Conservation (phyloP, 441 rosid species). For the Croton setiger region DNA sequence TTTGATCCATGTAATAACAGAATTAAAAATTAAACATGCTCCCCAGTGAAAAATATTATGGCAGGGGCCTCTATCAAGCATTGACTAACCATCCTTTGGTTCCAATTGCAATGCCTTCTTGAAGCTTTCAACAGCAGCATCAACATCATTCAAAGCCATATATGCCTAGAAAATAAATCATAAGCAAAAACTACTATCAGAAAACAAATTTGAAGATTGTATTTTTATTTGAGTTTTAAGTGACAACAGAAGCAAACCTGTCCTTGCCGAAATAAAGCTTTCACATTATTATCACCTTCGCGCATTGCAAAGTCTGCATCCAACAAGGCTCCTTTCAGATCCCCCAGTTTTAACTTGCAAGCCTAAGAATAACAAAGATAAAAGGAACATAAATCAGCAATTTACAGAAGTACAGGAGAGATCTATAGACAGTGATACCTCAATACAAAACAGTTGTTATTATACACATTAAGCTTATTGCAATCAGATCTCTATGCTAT, state of each 20-base stretch:
- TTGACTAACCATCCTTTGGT: slow-evolving; percentile 75
- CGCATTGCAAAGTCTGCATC: slow-evolving; percentile 91
- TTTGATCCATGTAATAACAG: too few species aligned
- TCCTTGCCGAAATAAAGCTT: slow-evolving; percentile 95
- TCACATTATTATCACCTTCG: slow-evolving; percentile 76
- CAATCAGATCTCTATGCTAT: neutral
- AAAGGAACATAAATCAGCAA: slow-evolving; percentile 1
- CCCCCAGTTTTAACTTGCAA: slow-evolving; percentile 77
- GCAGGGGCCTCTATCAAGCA: slow-evolving; percentile 4
- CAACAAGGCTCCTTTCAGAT: slow-evolving; percentile 79
- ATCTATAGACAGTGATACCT: neutral
- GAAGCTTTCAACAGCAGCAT: slow-evolving; percentile 92
- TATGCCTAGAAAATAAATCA: slow-evolving; percentile 50
- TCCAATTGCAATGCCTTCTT: slow-evolving; percentile 81
- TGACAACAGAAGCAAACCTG: slow-evolving; percentile 46
- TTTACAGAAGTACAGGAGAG: neutral
- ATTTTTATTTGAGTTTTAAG: slow-evolving; percentile 13
- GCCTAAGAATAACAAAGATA: slow-evolving; percentile 46
- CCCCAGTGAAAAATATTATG: neutral
- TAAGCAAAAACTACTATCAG: neutral
- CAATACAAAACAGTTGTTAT: neutral
- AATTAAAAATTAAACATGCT: too few species aligned
- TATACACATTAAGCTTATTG: neutral
- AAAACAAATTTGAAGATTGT: neutral
- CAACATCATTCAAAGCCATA: slow-evolving; percentile 82